Percentiles rank a stretch among this genome's conserved stretches.
These are phyloP conservation scores for Penicillium crystallinum DNA, from an alignment of 495 filamentous ascomycete genomes.

Conservation along the genomic window DNA sequence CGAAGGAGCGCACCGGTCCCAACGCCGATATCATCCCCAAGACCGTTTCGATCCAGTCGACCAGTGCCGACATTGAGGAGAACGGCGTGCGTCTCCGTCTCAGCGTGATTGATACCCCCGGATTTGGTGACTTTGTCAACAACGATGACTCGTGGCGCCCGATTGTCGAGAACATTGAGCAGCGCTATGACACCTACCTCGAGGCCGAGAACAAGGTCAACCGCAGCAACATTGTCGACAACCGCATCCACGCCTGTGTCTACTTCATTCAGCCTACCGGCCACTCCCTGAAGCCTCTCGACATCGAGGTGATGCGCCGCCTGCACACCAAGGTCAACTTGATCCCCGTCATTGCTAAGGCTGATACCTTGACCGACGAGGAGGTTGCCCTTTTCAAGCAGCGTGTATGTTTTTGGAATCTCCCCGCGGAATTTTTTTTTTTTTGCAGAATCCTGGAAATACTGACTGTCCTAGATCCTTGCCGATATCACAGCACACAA, in stretches of 20 bases:
- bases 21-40: conserved; percentile 98
- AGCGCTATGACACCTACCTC: conserved; percentile 94
- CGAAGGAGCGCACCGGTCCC: conserved; percentile 93
- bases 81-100: conserved; percentile 95
- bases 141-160: conserved; percentile 99
- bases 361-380: conserved; percentile 96
- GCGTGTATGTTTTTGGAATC: conserved; percentile 74
- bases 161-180: conserved; percentile 98
- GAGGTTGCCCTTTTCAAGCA: conserved; percentile 92
- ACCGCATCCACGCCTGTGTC: conserved; percentile 95
- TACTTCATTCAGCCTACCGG: conserved; percentile 99
- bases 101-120: conserved; percentile 96
- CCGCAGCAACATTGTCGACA: conserved; percentile 98
- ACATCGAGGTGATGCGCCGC: conserved; percentile 98
- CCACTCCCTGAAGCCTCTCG: conserved; percentile 97
- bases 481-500: conserved; percentile 93
- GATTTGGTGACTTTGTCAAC: conserved; percentile 99
- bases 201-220: conserved; percentile 99
- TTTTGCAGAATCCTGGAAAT: not conserved
- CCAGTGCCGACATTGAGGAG: conserved; percentile 98
- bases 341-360: conserved; percentile 97
- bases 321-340: conserved; percentile 99
- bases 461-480: conserved; percentile 64
- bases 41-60: conserved; percentile 97
- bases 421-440: no score